Evolutionary conservation across 441 rosid species (phyloP), one percentile per base, ranked within the genome.

Genomic region (Aquilaria agallochum): DNA sequence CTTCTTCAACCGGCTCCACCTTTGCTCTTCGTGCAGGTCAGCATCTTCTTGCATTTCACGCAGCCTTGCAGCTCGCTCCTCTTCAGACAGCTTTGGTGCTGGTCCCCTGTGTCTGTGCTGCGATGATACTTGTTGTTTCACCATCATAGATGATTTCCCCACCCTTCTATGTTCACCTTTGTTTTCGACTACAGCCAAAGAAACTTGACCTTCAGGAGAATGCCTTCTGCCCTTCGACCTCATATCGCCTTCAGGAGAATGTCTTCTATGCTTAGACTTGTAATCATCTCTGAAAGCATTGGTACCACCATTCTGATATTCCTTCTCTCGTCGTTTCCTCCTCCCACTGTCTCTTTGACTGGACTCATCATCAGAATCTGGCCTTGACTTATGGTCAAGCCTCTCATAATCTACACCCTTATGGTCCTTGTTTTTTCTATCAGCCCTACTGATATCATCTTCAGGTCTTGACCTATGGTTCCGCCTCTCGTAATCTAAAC

Each of bases 1-100:
- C 64, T 78, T 89, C 81, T 74, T 89, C 72, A 94, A 53, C 48
- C 97, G 86, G 74, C 76, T 91, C 95, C 95, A 90, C 67, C 99
- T 84, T 55, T 89, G 96, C 62, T 87, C 96, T 63, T 87, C 97
- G 11, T 94, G 94, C 73, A 89, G 65, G 79, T 87, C 90, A 40
- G 96, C 99, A 69, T 91, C 86, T 67, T 52, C 71, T 77, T 84
- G 94, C 99, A 94, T 91, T 78, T 80, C 88, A 65, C 56, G 72
- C 57, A 94, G 70, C 74, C 75, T 89, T 55, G 96, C 90, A 59
- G 90, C 89, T 70, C 89, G 79, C 65, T 94, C 96, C 65, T 90
- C 94, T 75, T 84, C 96, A 15, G 97, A 73, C 59, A 94, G 79
- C 65, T 87, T 91, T 44, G 88, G 64, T 9, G 83, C 75, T 51